phyloP scores from a whole-genome alignment of 2,329 filamentous ascomycete species.

The Colletotrichum sp. region DNA sequence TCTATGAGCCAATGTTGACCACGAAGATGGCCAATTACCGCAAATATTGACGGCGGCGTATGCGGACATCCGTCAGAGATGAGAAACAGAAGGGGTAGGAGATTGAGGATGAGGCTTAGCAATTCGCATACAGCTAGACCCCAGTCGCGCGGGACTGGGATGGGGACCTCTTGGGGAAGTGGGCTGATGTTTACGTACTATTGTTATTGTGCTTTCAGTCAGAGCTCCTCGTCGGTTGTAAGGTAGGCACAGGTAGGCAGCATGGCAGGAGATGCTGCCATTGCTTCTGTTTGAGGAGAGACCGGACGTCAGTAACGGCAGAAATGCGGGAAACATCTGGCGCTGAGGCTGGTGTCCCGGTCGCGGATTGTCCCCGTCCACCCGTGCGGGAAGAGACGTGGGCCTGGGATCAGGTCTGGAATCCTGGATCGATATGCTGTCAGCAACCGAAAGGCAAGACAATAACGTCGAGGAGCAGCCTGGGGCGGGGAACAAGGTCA shows the following conservation, averaged over 20 bases:
- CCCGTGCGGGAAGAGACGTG: background rate
- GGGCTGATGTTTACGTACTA: conserved; percentile 1
- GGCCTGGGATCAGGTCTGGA: background rate
- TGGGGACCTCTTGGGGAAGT: background rate
- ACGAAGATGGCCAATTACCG: background rate
- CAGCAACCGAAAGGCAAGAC: background rate
- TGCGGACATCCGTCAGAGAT: conserved; percentile 1
- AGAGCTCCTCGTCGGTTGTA: background rate
- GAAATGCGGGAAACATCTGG: background rate
- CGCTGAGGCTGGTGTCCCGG: background rate
- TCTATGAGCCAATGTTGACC: background rate
- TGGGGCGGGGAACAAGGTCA: background rate
- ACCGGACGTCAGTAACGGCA: background rate
- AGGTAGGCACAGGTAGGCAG: background rate
- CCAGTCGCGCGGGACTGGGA: background rate
- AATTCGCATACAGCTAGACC: background rate
- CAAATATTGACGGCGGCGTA: background rate
- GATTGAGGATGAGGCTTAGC: conserved; percentile 1
- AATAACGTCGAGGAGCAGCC: background rate
- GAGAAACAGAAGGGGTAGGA: background rate
- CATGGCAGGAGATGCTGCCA: background rate
- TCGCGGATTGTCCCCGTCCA: background rate
- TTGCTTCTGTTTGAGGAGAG: background rate
- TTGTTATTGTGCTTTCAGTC: background rate
- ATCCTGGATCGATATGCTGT: background rate